Evolutionary conservation across 768 basidiomycete genomes (phyloP), one percentile per base, ranked within the genome.

Genomic region (Russula sp.): DNA sequence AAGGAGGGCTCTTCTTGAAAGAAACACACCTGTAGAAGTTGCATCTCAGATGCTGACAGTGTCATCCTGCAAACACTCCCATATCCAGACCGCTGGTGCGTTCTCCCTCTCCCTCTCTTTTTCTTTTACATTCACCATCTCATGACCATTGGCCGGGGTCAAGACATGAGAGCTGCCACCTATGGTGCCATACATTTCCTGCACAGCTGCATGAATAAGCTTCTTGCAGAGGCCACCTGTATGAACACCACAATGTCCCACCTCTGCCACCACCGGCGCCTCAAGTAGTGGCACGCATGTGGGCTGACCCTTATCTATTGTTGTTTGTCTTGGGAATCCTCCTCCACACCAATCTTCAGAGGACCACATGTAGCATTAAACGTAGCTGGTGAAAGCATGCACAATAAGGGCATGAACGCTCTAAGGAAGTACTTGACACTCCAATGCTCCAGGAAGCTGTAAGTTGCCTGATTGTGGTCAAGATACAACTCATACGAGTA

Each of bases 401-500:
- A 93, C 34, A 98, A 79, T 36, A 86, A 76, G 11, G 94, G 93
- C 53, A 98, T 80, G 73, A 98, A 94, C 11, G 83, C 78, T 40
- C 90, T 84, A 34, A 99, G 79, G 76, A 95, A 94, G 54, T 81
- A 81, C 73, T 98, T 96, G 48, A 98, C 85, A 34, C 83, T 80
- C 51, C 90, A 84, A 51, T 93, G 84, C 76, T 98, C 96, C 57
- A 81, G 79, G 2, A 81, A 75, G 64, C 86, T 89, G 75, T 92
- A 92, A 62, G 84, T 83, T 18, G 81, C 84, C 69, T 87, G 85
- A 53, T 89, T 88, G 72, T 89, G 92, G 71, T 98, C 96, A 69
- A 99, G 81, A 79, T 92, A 98, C 16, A n/a, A n/a, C n/a, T n/a
- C n/a, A n/a, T n/a, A n/a, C n/a, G 88, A 86, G 72, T 91, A 89